Percentiles rank a stretch among this genome's conserved stretches.
Conservation (phyloP, 495 filamentous ascomycete genomes). For the Trichocladium antarcticum region DNA sequence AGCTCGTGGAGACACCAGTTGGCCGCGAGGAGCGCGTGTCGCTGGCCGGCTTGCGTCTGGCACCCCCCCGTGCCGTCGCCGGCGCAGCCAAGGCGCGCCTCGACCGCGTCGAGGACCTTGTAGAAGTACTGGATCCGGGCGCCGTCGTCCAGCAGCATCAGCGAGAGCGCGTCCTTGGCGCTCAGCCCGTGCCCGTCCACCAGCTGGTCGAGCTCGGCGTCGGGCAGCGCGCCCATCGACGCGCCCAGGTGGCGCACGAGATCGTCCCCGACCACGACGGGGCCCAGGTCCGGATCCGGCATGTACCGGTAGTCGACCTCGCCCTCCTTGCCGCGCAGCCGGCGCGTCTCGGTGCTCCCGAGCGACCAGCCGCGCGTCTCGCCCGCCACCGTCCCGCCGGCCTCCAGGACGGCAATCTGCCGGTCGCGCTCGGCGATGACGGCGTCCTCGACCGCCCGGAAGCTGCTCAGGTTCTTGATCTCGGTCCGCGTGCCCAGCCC, state of each 20-base stretch:
- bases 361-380: slow-evolving; percentile 93
- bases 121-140: slow-evolving; percentile 74
- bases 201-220: slow-evolving; percentile 52
- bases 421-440: slow-evolving; percentile 82
- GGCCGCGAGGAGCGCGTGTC: slow-evolving; percentile 36
- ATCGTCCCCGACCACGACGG: slow-evolving; percentile 62
- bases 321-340: slow-evolving; percentile 84
- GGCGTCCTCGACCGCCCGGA: slow-evolving; percentile 90
- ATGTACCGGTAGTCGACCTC: slow-evolving; percentile 98
- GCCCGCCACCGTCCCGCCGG: slow-evolving; percentile 64
- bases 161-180: slow-evolving; percentile 75
- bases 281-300: slow-evolving; percentile 87
- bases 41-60: background rate
- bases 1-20: slow-evolving; percentile 82
- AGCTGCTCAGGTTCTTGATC: slow-evolving; percentile 93
- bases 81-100: slow-evolving; percentile 29
- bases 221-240: slow-evolving; percentile 57
- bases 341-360: slow-evolving; percentile 63
- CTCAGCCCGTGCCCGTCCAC: slow-evolving; percentile 51
- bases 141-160: slow-evolving; percentile 68
- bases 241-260: slow-evolving; percentile 50
- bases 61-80: slow-evolving; percentile 8
- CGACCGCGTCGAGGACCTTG: slow-evolving; percentile 51
- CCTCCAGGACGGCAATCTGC: slow-evolving; percentile 71
- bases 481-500: slow-evolving; percentile 79